Base-by-base conservation (phyloP, 2,329 filamentous ascomycete genomes). In the Ceratocystis harringtonii region DNA sequence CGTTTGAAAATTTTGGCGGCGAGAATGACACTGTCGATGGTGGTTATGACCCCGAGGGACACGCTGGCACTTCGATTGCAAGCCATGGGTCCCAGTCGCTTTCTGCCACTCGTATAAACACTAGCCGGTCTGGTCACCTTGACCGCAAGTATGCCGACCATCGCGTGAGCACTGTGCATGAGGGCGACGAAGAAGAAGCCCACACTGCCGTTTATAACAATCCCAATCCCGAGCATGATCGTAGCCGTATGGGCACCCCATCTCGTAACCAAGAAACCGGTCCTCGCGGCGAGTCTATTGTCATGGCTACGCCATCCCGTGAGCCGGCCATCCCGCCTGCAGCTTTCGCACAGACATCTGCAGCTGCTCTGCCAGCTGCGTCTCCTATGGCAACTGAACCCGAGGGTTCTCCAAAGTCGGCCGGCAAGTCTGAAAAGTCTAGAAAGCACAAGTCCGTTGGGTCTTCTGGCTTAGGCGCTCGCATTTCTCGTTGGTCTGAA, bases 401-500 rank as follows among this genome's bases (percentile, higher is more conserved):
- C 65, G 91, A 95, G 68, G 89, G 91, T 68, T 95, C 90, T 0
- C 89, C 90, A 10, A 73, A 73, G 50, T 67, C 66, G 6, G 28
- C 58, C 17, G 48, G 62, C 36, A 80, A 80, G 69, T 85, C 83
- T 1, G 87, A 90, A 5, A 90, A 89, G 75, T 82, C 84, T 68
- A 89, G 88, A 74, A 96, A 95, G 77, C 89, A 95, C 77, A 95
- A 95, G 74, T 92, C 90, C 0, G 88, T 83, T 72, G 85, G 85
- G 66, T 94, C 90, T 0, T 90, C 89, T 0, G 79, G 82, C 63
- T 85, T 84, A 79, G 88, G 95, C 68, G 91, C 92, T 28, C 96
- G 95, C 78, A 92, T 96, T 68, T 97, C 94, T 5, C 84, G 94
- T 55, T 99, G 94, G 94, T 97, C 92, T 0, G 94, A 95, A 76